Conservation (phyloP, 345 rosid genomes). For the Reutealis trisperma region DNA sequence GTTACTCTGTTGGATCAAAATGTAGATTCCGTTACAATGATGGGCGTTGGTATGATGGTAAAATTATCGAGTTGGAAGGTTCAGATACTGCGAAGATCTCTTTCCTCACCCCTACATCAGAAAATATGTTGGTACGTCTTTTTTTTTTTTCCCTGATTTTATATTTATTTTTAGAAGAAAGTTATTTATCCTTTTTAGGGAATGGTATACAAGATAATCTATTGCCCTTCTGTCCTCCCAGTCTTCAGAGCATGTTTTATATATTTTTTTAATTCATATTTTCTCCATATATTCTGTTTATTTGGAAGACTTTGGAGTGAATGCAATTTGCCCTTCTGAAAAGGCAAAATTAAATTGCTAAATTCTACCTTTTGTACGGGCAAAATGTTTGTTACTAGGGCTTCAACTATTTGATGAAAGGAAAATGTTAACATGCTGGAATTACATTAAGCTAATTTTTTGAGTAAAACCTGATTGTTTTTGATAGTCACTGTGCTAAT, state of each 20-base stretch:
- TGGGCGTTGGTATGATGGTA: conserved; percentile 97
- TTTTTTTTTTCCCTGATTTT: conserved; percentile 1
- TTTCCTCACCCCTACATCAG: conserved; percentile 85
- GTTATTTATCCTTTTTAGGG: not conserved
- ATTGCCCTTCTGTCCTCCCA: not conserved
- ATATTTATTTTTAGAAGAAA: not conserved
- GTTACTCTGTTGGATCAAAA: conserved; percentile 60
- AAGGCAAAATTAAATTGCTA: not conserved
- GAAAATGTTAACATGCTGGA: not conserved
- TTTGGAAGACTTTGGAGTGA: conserved; percentile 1
- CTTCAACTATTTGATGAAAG: too few relatives aligned
- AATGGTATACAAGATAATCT: not conserved
- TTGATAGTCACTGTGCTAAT: conserved; percentile 49
- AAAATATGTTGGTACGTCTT: conserved; percentile 75
- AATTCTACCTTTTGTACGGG: not conserved
- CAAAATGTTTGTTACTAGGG: too few relatives aligned
- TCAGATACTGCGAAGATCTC: conserved; percentile 63
- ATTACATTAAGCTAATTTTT: not conserved
- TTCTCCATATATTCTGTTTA: not conserved
- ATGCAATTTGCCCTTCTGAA: not conserved
- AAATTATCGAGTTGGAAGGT: conserved; percentile 55
- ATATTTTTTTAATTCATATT: not conserved
- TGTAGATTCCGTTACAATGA: conserved; percentile 70
- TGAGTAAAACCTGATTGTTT: conserved; percentile 11
- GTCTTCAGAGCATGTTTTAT: not conserved